These are phyloP conservation scores for Proteromonas lacertae DNA, from an alignment of 352 stramenopile genomes.

Conservation along the genomic window DNA sequence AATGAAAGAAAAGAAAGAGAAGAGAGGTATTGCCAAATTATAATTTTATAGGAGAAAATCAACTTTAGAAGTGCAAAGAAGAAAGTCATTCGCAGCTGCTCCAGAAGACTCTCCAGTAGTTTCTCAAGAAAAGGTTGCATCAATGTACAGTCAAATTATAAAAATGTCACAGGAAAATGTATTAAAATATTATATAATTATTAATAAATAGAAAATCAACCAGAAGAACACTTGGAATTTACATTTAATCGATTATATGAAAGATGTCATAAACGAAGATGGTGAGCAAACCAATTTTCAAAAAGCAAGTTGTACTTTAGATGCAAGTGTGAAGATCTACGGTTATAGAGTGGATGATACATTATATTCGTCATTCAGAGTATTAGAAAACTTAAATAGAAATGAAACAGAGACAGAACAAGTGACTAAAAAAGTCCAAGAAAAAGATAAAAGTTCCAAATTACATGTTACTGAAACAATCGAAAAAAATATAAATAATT, in stretches of 20 bases:
- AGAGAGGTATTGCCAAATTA: too few species aligned
- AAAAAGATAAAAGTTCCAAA: not conserved
- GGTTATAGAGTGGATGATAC: slow-evolving; percentile 89
- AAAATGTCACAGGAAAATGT: slow-evolving; percentile 57
- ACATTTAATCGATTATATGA: slow-evolving; percentile 83
- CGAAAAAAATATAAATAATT: slow-evolving; percentile 7
- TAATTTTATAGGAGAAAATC: slow-evolving; percentile 1
- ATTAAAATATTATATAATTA: slow-evolving; percentile 2
- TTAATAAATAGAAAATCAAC: slow-evolving; percentile 60
- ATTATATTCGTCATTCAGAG: slow-evolving; percentile 74
- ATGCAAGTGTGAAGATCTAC: slow-evolving; percentile 94
- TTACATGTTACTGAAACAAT: not conserved
- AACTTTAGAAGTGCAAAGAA: not conserved
- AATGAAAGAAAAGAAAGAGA: too few species aligned
- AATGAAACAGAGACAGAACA: slow-evolving; percentile 14
- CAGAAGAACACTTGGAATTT: slow-evolving; percentile 77
- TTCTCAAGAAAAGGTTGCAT: slow-evolving; percentile 19
- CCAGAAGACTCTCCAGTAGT: not conserved
- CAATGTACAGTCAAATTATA: slow-evolving; percentile 59
- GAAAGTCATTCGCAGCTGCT: not conserved
- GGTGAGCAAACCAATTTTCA: slow-evolving; percentile 52
- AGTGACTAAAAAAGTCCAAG: slow-evolving; percentile 10
- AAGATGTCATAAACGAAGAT: slow-evolving; percentile 34
- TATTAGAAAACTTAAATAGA: slow-evolving; percentile 79
- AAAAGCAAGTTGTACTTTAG: slow-evolving; percentile 79